A percentile compares a stretch with the other conserved stretches of the same genome.
phyloP scores from a whole-genome alignment of 176 grass and related monocot species.

The Musa itinerans region DNA sequence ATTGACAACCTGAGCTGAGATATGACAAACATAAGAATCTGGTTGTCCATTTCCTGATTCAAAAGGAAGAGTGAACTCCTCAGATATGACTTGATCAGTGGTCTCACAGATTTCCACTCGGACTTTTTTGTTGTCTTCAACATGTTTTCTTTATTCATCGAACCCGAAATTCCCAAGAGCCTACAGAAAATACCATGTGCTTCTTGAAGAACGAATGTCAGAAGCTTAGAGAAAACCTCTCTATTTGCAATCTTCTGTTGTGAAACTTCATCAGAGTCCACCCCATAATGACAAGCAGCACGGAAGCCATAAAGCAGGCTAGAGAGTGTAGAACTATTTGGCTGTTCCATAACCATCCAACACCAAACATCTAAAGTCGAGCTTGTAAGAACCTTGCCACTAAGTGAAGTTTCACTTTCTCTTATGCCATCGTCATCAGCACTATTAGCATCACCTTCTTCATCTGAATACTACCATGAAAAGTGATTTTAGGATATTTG shows the following conservation, averaged over 20 bases:
- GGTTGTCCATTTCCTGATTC: conserved; percentile 66
- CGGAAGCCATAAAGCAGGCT: conserved; percentile 69
- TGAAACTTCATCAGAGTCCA: conserved; percentile 32
- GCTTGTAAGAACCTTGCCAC: conserved; percentile 52
- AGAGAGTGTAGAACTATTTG: conserved; percentile 36
- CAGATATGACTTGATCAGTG: conserved; percentile 72
- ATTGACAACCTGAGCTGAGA: conserved; percentile 20
- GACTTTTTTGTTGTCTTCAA: conserved; percentile 48
- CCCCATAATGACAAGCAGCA: conserved; percentile 57
- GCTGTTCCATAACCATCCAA: conserved; percentile 70
- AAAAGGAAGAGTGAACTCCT: conserved; percentile 57
- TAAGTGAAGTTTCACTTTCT: neutral
- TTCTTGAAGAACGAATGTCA: conserved; percentile 63
- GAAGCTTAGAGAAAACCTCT: conserved; percentile 55
- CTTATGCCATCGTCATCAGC: neutral
- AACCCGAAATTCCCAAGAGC: conserved; percentile 55
- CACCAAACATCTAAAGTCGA: conserved; percentile 84
- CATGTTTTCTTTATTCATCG: conserved; percentile 42
- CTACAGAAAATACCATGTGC: conserved; percentile 47
- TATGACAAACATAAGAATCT: conserved; percentile 18
- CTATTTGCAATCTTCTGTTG: conserved; percentile 42
- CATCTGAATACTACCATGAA: conserved; percentile 53
- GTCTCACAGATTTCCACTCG: conserved; percentile 47
- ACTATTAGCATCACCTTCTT: conserved; percentile 37
- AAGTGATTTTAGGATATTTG: conserved; percentile 1